phyloP scores from a whole-genome alignment of 345 rosid species.

The Alliaria petiolata region DNA sequence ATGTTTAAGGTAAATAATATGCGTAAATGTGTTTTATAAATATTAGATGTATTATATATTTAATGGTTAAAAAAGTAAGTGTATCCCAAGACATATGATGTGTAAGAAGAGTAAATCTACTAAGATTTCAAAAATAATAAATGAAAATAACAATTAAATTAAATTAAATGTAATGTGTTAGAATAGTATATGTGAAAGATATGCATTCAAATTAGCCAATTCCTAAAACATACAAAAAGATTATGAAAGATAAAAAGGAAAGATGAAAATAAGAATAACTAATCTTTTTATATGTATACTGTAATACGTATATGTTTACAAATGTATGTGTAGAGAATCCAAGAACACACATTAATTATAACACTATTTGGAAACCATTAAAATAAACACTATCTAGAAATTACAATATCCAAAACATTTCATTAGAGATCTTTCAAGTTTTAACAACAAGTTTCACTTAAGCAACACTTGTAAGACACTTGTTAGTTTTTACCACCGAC shows the following conservation, averaged over 20 bases:
- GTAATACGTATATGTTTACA: background rate
- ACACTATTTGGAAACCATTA: background rate
- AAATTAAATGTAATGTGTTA: too few relatives aligned
- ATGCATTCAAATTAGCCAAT: background rate
- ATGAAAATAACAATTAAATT: background rate
- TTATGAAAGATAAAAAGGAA: background rate
- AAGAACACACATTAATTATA: background rate
- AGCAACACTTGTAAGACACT: background rate
- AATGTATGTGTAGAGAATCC: background rate
- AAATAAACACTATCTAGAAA: background rate
- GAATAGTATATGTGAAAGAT: background rate
- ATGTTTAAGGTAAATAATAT: too few relatives aligned
- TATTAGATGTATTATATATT: too few relatives aligned
- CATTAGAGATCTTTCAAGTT: too few relatives aligned
- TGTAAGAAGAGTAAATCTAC: background rate
- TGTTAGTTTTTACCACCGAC: background rate
- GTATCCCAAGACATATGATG: background rate
- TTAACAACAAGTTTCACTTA: background rate
- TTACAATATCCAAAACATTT: background rate
- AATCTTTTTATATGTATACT: background rate
- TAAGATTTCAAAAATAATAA: background rate
- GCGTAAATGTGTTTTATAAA: too few relatives aligned
- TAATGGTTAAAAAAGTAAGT: too few relatives aligned
- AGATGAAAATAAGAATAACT: background rate
- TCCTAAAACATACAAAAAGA: background rate